These are phyloP conservation scores for Fusarium bulbicola DNA, from an alignment of 2,329 filamentous ascomycete species.

Conservation along the genomic window DNA sequence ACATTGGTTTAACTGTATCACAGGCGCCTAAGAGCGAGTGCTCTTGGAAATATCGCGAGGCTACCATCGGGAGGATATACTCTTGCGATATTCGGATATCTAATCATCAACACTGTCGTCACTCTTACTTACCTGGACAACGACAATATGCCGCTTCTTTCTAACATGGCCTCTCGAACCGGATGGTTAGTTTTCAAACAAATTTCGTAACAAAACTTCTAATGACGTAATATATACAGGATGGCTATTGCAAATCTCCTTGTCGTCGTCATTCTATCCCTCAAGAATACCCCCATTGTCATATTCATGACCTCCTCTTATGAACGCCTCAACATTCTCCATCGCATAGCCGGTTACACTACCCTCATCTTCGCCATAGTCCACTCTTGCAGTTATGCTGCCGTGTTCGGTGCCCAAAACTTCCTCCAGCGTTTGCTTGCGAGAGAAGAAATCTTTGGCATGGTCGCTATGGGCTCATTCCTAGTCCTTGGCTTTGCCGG, in stretches of 20 bases:
- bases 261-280: constrained; percentile 62
- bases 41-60: constrained; percentile 39
- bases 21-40: constrained; percentile 43
- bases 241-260: constrained; percentile 56
- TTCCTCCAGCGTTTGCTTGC: constrained; percentile 47
- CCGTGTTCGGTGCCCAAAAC: constrained; percentile 49
- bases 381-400: constrained; percentile 56
- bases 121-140: constrained; percentile 49
- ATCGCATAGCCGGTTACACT: constrained; percentile 62
- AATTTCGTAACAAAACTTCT: background rate
- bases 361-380: constrained; percentile 57
- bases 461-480: constrained; percentile 58
- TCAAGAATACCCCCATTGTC: constrained; percentile 68
- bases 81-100: constrained; percentile 42
- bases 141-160: constrained; percentile 40
- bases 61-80: constrained; percentile 49
- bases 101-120: constrained; percentile 47
- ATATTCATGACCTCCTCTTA: constrained; percentile 64
- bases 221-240: constrained; percentile 39
- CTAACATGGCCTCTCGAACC: constrained; percentile 50
- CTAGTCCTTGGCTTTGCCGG: constrained; percentile 55
- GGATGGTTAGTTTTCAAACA: constrained; percentile 47
- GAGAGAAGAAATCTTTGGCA: constrained; percentile 56
- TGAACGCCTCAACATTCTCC: constrained; percentile 66
- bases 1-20: constrained; percentile 1